Percentiles rank a stretch among this genome's conserved stretches.
Evolutionary conservation across 2,329 filamentous ascomycete species (phyloP).

Genomic region (Colletotrichum plurivorum): DNA sequence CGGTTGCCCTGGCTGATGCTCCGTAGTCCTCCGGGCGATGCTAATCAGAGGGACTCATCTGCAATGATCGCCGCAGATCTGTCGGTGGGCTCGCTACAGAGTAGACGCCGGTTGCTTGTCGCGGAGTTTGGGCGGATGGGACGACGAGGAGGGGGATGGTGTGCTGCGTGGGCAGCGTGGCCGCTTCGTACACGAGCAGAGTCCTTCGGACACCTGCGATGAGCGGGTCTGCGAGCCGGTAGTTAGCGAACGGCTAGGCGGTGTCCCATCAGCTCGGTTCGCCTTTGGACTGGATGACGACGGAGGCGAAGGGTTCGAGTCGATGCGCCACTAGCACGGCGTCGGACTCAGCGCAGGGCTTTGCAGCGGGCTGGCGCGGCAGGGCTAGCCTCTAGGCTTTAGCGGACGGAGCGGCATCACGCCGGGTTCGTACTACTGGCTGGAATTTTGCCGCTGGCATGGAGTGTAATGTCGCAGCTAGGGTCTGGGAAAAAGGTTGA

Average conservation of each 20-base stretch:
- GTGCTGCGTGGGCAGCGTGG: not conserved
- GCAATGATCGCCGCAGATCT: slow-evolving; percentile 31
- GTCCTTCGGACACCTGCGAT: slow-evolving; percentile 6
- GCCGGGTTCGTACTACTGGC: slow-evolving; percentile 26
- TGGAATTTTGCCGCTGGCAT: slow-evolving; percentile 22
- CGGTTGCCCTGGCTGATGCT: slow-evolving; percentile 25
- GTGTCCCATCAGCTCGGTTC: slow-evolving; percentile 39
- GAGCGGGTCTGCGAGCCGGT: slow-evolving; percentile 28
- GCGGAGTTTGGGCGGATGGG: slow-evolving; percentile 20
- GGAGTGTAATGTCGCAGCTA: slow-evolving; percentile 23
- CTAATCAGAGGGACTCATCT: slow-evolving; percentile 9
- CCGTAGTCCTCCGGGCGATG: slow-evolving; percentile 21
- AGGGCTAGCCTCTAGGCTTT: not conserved
- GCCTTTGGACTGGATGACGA: slow-evolving; percentile 24
- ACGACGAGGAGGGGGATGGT: slow-evolving; percentile 10
- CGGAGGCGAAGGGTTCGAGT: slow-evolving; percentile 19
- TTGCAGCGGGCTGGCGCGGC: slow-evolving; percentile 5
- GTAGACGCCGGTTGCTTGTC: slow-evolving; percentile 8
- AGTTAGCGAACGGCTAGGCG: slow-evolving; percentile 35
- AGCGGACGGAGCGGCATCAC: slow-evolving; percentile 1
- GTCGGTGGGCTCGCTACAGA: slow-evolving; percentile 6
- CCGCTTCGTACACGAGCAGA: slow-evolving; percentile 10
- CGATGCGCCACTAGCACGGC: slow-evolving; percentile 25
- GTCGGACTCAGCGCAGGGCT: slow-evolving; percentile 19
- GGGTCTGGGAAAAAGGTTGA: slow-evolving; percentile 8